Base-by-base conservation (phyloP, 139 green algal genomes). In the Ettlia oleoabundans region DNA sequence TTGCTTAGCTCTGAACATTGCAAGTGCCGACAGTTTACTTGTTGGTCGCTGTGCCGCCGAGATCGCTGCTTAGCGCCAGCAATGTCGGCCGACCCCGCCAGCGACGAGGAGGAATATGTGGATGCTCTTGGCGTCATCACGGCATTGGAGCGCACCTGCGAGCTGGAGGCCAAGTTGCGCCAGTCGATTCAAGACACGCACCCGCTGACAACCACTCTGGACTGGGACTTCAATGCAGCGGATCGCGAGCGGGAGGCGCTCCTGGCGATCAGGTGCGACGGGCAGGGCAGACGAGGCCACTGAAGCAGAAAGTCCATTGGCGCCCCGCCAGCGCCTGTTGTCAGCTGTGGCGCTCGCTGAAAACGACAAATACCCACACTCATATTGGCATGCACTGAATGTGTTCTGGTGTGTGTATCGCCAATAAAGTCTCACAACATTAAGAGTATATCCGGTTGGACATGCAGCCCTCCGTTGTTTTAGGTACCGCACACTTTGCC, bases 111-210 rank as follows among this genome's bases (percentile, higher is more conserved):
- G 35, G 84, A 83, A 35, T 76, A 87, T 40, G 71, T 70, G 24
- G 80, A 85, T 38, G 78, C 74, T 28, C 35, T 79, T 42, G 88
- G 88, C 1, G 88, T 92, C 21, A 83, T 85, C 21, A 70, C 71
- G 6, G 88, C 88, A 9, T 63, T 92, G 61, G 87, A 86, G n/a
- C 37, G 64, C 3, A 87, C 82, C 2, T 89, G 85, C 78, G 75
- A 80, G 33, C 69, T 92, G 53, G 88, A 92, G 78, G 71, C 82
- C 41, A 72, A 69, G 33, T 67, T 92, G 33, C 81, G 88, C 40
- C 87, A 92, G 67, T 87, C 88, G 21, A 89, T 92, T 40, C 88
- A 92, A 78, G 77, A 87, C 51, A 92, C 80, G 3, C 84, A 92
- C 65, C 84, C 80, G 15, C 73, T 92, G 32, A 90, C 84, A 69